A percentile compares a stretch with the other conserved stretches of the same genome.
phyloP scores from a whole-genome alignment of 805 yeast species.

The Yarrowia divulgata region DNA sequence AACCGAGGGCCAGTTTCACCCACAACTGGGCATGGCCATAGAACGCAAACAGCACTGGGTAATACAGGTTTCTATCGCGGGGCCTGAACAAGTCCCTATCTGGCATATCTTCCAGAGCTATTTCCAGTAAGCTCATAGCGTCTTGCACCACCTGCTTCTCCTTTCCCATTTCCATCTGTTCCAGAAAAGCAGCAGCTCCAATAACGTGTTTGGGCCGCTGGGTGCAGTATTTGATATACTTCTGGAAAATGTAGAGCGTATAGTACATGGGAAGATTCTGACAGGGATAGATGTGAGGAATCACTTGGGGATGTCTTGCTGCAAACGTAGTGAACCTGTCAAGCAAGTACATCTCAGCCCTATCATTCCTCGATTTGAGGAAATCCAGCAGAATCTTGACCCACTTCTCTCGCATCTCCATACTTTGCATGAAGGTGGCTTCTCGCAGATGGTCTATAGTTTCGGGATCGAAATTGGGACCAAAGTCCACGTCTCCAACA shows the following conservation, averaged over 20 bases:
- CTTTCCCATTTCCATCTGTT: not conserved
- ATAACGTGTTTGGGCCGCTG: not conserved
- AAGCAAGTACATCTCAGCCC: not conserved
- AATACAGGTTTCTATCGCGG: not conserved
- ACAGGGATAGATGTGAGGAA: not conserved
- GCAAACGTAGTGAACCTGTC: not conserved
- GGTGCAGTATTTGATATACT: not conserved
- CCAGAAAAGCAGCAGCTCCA: not conserved
- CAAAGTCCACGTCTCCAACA: not conserved
- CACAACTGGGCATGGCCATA: slow-evolving; percentile 23
- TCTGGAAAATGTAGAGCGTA: not conserved
- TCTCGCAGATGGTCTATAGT: not conserved
- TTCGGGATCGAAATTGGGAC: not conserved
- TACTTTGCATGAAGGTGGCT: not conserved
- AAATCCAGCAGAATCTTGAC: not conserved
- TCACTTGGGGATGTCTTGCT: slow-evolving; percentile 11
- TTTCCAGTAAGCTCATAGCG: not conserved
- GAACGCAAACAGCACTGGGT: not conserved
- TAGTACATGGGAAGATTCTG: not conserved
- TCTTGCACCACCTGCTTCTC: not conserved
- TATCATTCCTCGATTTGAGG: not conserved
- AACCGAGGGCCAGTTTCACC: slow-evolving; percentile 1
- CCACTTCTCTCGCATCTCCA: slow-evolving; percentile 12
- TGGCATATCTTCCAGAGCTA: not conserved
- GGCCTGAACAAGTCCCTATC: not conserved